These are phyloP conservation scores for Cyclaneusma minus DNA, from an alignment of 2,329 filamentous ascomycete species.

Conservation along the genomic window DNA sequence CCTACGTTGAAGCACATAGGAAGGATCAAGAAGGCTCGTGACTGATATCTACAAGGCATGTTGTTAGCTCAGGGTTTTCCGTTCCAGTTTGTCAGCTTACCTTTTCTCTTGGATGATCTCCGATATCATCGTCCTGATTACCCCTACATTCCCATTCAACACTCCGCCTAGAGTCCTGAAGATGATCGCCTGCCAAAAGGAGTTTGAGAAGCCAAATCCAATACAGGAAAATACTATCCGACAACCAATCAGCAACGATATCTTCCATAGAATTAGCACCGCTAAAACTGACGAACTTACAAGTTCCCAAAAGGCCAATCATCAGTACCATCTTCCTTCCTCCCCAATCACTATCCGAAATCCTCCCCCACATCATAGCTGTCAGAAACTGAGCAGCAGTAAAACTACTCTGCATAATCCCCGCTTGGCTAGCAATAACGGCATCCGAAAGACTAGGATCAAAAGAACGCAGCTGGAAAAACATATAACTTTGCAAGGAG, in stretches of 20 bases:
- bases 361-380: slow-evolving; percentile 66
- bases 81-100: too few relatives aligned
- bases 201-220: slow-evolving; percentile 54
- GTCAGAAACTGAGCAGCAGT: slow-evolving; percentile 72
- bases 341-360: slow-evolving; percentile 44
- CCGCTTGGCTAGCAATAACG: slow-evolving; percentile 61
- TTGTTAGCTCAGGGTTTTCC: too few relatives aligned
- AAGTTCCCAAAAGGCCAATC: slow-evolving; percentile 56
- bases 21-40: slow-evolving; percentile 44
- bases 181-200: slow-evolving; percentile 58
- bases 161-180: slow-evolving; percentile 59
- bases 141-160: slow-evolving; percentile 60
- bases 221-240: slow-evolving; percentile 36
- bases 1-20: slow-evolving; percentile 5
- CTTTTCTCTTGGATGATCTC: slow-evolving; percentile 54
- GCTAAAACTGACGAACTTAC: too few relatives aligned
- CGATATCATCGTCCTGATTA: slow-evolving; percentile 55
- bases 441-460: slow-evolving; percentile 35
- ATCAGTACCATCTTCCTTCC: slow-evolving; percentile 68
- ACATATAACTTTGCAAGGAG: slow-evolving; percentile 60
- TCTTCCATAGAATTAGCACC: too few relatives aligned
- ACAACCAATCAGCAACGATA: too few relatives aligned
- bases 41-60: slow-evolving; percentile 53
- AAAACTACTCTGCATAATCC: slow-evolving; percentile 64
- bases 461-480: slow-evolving; percentile 78